These are phyloP conservation scores for Coemansia sp. DNA, from an alignment of 192 early-diverging fungal genomes.

Conservation along the genomic window DNA sequence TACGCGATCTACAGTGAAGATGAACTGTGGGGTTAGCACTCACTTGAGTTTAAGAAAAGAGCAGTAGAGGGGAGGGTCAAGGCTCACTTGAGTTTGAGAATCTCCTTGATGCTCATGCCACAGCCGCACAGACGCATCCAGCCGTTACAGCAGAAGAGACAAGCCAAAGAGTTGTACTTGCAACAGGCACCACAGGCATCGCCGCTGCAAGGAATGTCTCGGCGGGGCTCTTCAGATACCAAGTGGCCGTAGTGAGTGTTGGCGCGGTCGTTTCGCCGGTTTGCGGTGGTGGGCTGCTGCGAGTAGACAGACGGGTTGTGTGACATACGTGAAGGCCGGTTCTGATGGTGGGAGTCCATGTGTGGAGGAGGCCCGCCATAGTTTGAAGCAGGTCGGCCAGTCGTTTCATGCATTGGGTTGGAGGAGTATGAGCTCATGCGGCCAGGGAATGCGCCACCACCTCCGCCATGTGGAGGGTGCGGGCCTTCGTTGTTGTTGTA, in stretches of 20 bases:
- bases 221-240: conserved; percentile 30
- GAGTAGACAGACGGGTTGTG: conserved; percentile 7
- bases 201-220: conserved; percentile 35
- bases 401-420: conserved; percentile 4
- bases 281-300: conserved; percentile 8
- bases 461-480: not conserved
- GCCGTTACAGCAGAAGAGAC: conserved; percentile 49
- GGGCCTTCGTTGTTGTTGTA: not conserved
- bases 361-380: conserved; percentile 14
- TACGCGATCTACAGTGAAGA: not conserved
- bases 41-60: not conserved
- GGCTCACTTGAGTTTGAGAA: conserved; percentile 25
- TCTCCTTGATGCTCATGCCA: conserved; percentile 48
- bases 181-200: conserved; percentile 50
- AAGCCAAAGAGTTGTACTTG: conserved; percentile 49
- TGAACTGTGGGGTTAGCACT: not conserved
- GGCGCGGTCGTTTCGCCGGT: conserved; percentile 11
- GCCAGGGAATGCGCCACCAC: not conserved
- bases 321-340: conserved; percentile 9
- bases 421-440: conserved; percentile 13
- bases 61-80: no score
- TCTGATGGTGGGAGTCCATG: conserved; percentile 12
- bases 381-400: conserved; percentile 7
- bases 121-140: conserved; percentile 46
- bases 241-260: conserved; percentile 44